phyloP scores from a whole-genome alignment of 805 yeast species.

The Starmerella davenportii region DNA sequence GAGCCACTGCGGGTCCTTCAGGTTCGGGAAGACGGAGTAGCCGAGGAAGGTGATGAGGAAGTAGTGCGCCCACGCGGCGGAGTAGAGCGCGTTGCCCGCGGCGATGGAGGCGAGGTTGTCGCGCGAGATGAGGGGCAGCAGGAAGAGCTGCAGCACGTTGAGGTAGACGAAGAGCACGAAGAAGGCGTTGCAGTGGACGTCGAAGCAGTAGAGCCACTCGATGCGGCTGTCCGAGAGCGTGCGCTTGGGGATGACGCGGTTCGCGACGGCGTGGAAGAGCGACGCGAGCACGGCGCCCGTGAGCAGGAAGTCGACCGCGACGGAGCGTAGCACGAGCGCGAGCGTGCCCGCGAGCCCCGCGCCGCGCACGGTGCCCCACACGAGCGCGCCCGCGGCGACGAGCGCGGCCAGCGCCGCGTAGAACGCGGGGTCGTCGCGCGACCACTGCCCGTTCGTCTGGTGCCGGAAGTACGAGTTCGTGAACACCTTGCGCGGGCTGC shows the following conservation, averaged over 20 bases:
- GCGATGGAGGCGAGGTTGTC: conserved; percentile 49
- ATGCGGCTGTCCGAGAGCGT: conserved; percentile 19
- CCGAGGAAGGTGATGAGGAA: conserved; percentile 72
- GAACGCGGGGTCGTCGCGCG: conserved; percentile 86
- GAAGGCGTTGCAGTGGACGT: conserved; percentile 83
- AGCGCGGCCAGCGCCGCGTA: conserved; percentile 52
- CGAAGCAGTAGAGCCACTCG: conserved; percentile 93
- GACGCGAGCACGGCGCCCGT: conserved; percentile 57
- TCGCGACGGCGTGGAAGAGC: conserved; percentile 52
- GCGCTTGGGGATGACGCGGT: conserved; percentile 31
- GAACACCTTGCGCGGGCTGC: conserved; percentile 67
- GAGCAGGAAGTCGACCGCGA: conserved; percentile 59
- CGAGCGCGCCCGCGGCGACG: conserved; percentile 55
- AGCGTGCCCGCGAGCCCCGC: conserved; percentile 43
- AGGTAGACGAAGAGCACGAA: conserved; percentile 59
- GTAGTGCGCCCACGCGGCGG: conserved; percentile 58
- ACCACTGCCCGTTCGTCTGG: conserved; percentile 62
- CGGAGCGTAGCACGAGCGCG: conserved; percentile 63
- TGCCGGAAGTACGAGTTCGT: conserved; percentile 65
- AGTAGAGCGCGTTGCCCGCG: conserved; percentile 63
- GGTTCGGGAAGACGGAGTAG: conserved; percentile 56
- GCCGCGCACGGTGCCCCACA: conserved; percentile 77
- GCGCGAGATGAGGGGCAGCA: conserved; percentile 46
- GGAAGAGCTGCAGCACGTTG: conserved; percentile 54
- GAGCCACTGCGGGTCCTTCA: conserved; percentile 43